Conservation (phyloP, 2,329 filamentous ascomycete species). For the Eurotiales sp. region DNA sequence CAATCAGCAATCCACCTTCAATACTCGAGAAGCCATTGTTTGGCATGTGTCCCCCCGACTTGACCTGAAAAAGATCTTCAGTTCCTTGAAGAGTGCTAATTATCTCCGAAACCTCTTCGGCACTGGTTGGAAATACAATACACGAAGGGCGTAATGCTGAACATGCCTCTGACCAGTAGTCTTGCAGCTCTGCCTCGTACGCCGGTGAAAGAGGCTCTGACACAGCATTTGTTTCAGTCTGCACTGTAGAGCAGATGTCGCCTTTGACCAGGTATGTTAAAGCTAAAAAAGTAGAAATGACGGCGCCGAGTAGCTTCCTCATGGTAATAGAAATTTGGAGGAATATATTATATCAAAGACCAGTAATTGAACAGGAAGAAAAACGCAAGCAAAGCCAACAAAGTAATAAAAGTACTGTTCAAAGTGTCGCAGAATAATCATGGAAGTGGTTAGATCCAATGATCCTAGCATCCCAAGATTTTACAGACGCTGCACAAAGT, state of each 20-base stretch:
- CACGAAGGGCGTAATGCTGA: constrained; percentile 44
- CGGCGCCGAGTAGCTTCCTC: no score
- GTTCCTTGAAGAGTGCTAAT: constrained; percentile 48
- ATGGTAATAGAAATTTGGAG: no score
- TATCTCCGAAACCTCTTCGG: constrained; percentile 52
- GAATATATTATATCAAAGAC: no score
- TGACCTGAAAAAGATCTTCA: constrained; percentile 53
- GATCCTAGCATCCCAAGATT: no score
- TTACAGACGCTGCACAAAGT: no score
- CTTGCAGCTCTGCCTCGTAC: constrained; percentile 37
- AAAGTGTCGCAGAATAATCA: no score
- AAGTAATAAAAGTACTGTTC: no score
- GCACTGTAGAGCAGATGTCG: constrained; percentile 39
- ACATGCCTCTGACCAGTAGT: constrained; percentile 48
- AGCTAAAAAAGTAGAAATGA: no score
- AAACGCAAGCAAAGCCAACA: no score
- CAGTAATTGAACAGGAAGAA: no score
- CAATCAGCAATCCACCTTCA: constrained; percentile 42
- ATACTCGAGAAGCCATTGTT: constrained; percentile 47
- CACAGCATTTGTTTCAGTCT: constrained; percentile 22
- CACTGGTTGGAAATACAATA: constrained; percentile 46
- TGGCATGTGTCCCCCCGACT: constrained; percentile 48
- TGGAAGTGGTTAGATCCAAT: no score
- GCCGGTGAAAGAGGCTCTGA: constrained; percentile 28
- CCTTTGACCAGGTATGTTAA: no score